phyloP scores from a whole-genome alignment of 805 yeast species.

The Ogataea haglerorum region DNA sequence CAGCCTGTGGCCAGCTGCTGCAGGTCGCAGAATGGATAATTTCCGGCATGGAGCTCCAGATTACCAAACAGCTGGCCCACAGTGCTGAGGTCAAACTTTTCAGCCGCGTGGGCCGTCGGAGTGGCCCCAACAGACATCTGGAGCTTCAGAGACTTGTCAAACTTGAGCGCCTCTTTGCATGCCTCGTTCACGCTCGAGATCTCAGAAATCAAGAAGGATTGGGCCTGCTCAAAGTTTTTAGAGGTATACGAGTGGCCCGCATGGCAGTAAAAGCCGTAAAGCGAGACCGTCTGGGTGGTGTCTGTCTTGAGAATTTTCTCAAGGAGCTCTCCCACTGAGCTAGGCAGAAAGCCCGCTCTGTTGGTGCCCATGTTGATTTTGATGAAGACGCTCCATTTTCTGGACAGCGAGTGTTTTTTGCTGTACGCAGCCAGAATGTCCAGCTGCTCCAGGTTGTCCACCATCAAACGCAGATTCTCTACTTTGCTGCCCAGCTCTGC shows the following conservation, averaged over 20 bases:
- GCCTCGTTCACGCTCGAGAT: slow-evolving; percentile 56
- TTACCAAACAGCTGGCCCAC: slow-evolving; percentile 33
- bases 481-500: slow-evolving; percentile 40
- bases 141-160: slow-evolving; percentile 39
- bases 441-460: slow-evolving; percentile 60
- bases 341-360: slow-evolving; percentile 55
- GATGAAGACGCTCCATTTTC: slow-evolving; percentile 60
- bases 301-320: slow-evolving; percentile 24
- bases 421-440: slow-evolving; percentile 41
- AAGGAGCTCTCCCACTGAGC: slow-evolving; percentile 37
- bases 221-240: slow-evolving; percentile 43
- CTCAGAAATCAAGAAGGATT: slow-evolving; percentile 50
- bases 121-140: slow-evolving; percentile 77
- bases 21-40: slow-evolving; percentile 67
- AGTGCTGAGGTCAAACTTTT: slow-evolving; percentile 19
- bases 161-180: slow-evolving; percentile 34
- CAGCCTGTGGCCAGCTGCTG: slow-evolving; percentile 76
- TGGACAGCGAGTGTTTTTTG: slow-evolving; percentile 19
- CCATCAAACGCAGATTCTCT: slow-evolving; percentile 49
- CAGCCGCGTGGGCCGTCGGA: slow-evolving; percentile 68
- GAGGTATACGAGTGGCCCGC: slow-evolving; percentile 73
- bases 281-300: slow-evolving; percentile 34
- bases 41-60: slow-evolving; percentile 79
- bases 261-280: slow-evolving; percentile 74
- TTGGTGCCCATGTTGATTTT: slow-evolving; percentile 71